Evolutionary conservation across 768 basidiomycete genomes (phyloP), one percentile per base, ranked within the genome.

Genomic region (Gloeopeniophorella convolvens): DNA sequence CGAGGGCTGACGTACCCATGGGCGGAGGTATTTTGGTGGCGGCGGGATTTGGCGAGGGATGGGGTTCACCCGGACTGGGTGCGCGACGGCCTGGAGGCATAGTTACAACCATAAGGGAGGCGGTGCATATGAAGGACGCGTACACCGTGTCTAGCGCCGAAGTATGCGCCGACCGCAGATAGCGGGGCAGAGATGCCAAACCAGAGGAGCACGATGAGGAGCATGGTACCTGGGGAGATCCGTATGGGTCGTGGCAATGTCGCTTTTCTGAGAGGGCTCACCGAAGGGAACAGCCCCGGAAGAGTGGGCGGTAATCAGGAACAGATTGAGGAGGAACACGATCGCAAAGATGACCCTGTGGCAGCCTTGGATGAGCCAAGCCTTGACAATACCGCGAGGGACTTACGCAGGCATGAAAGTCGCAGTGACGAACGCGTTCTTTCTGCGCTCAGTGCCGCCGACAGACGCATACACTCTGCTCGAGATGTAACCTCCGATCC

Each of bases 41-140:
- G 89, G 88, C 1, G 95, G 95, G 48, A 98, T 93, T 65, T 97
- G 95, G n/a, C 94, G 79, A 12, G 95, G 95, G 50, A 97, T 98
- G 49, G 81, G 85, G 58, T 95, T 90, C 26, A 93, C 89, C 51
- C 93, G 75, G 32, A 91, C 87, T 10, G 93, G 94, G 62, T 92
- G 79, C n/a, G 72, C 66, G 48, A 96, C 67, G 24, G 69, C 73
- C 89, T 94, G 55, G 4, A 45, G 35, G 41, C 7, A 15, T 26
- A 35, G 18, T 33, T 48, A 21, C 57, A 42, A 36, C 54, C 62
- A 28, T 49, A 7, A 51, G 40, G 26, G 30, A 13, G 40, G 18
- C 27, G 26, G 16, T 15, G 2, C 15, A 30, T 18, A 47, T 15
- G 11, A 20, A 45, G 11, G 50, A 30, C 18, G 63, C 83, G 47